A percentile compares a stretch with the other conserved stretches of the same genome.
Conservation (phyloP, 2,329 filamentous ascomycete species). For the Cercospora sp. region DNA sequence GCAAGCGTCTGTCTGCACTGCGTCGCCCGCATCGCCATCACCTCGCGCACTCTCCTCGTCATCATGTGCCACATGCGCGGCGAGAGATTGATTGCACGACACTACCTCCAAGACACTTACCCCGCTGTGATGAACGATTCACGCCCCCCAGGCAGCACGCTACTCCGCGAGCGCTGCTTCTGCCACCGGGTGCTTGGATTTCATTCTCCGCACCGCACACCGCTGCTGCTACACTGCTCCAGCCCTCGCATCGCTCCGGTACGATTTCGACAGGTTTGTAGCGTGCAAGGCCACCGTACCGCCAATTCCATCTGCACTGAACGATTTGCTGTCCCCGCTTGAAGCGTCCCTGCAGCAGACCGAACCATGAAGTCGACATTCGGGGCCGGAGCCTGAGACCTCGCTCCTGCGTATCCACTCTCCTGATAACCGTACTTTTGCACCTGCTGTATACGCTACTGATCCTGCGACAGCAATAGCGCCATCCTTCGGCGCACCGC, state of each 20-base stretch:
- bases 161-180: neutral
- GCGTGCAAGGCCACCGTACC: neutral
- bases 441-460: neutral
- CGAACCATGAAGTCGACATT: neutral
- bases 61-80: neutral
- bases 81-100: neutral
- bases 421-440: neutral
- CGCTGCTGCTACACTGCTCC: neutral
- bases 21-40: neutral
- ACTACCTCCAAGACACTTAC: neutral
- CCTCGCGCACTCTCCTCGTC: neutral
- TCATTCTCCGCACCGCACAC: neutral
- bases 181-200: neutral
- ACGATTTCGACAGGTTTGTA: neutral
- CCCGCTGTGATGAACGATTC: neutral
- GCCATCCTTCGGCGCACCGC: neutral
- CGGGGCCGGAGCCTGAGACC: slow-evolving; percentile 1
- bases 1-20: neutral
- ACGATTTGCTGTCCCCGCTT: neutral
- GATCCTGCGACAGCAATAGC: neutral
- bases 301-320: neutral
- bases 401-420: slow-evolving; percentile 3
- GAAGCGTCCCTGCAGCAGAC: neutral
- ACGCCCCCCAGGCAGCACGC: neutral
- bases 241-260: neutral